Evolutionary conservation across 116 monocot species (phyloP).

Genomic region (Phalaenopsis hybrid): DNA sequence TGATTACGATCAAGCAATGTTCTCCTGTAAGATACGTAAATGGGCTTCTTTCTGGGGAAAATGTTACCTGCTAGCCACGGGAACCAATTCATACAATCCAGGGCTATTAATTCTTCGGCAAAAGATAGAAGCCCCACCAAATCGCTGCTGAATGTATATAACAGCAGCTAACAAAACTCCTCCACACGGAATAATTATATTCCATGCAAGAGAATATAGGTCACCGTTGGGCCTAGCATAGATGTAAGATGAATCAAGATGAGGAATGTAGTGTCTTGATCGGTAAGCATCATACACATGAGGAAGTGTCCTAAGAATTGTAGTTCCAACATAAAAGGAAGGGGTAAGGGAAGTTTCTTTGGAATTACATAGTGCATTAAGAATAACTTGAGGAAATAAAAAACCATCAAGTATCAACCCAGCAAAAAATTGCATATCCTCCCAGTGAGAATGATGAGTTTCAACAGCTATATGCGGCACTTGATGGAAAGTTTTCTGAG

Average conservation of each 20-base stretch:
- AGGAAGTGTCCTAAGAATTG: constrained; percentile 52
- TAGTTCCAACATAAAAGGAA: constrained; percentile 58
- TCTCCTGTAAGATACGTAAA: background rate
- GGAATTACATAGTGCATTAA: constrained; percentile 46
- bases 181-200: constrained; percentile 54
- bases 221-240: constrained; percentile 58
- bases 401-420: constrained; percentile 72
- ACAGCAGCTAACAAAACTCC: constrained; percentile 42
- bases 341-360: constrained; percentile 45
- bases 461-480: background rate
- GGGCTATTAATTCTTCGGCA: constrained; percentile 31
- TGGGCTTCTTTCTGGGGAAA: background rate
- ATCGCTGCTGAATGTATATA: constrained; percentile 60
- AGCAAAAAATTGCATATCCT: constrained; percentile 45
- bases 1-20: background rate
- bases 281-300: constrained; percentile 81
- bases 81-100: constrained; percentile 59
- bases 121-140: constrained; percentile 56
- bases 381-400: constrained; percentile 67
- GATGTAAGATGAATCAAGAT: constrained; percentile 32
- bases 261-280: constrained; percentile 31
- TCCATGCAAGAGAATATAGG: constrained; percentile 63
- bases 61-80: constrained; percentile 31
- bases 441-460: constrained; percentile 39
- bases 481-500: background rate